Evolutionary conservation across 805 yeast genomes (phyloP).

Genomic region (Naumovozyma dairenensis): DNA sequence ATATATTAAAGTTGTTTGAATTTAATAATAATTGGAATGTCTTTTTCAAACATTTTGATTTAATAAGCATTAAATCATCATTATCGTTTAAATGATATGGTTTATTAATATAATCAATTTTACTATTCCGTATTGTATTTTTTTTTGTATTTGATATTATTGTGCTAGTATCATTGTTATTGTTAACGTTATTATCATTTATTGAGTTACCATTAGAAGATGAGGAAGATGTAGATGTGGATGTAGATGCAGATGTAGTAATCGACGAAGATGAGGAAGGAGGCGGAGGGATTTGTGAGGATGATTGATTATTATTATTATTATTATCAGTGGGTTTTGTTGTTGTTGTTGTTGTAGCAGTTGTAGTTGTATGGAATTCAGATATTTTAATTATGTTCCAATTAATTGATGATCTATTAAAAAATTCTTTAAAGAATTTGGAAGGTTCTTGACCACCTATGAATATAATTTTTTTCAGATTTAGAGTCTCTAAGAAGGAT

Average conservation of each 20-base stretch:
- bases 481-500: slow-evolving; percentile 68
- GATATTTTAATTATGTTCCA: slow-evolving; percentile 32
- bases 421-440: slow-evolving; percentile 54
- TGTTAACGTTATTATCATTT: slow-evolving; percentile 1
- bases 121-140: not conserved
- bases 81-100: slow-evolving; percentile 25
- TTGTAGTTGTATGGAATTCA: too few species aligned
- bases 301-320: not conserved
- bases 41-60: slow-evolving; percentile 51
- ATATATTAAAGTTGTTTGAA: slow-evolving; percentile 49
- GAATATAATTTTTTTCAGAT: slow-evolving; percentile 56
- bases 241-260: slow-evolving; percentile 5
- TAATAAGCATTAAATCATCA: slow-evolving; percentile 71
- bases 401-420: slow-evolving; percentile 46
- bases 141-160: not conserved
- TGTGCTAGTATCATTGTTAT: not conserved
- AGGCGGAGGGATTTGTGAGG: not conserved
- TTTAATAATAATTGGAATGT: slow-evolving; percentile 61
- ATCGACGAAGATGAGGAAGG: slow-evolving; percentile 1
- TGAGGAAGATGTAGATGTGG: not conserved
- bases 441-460: slow-evolving; percentile 84
- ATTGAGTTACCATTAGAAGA: not conserved
- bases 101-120: not conserved
- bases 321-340: slow-evolving; percentile 4
- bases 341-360: slow-evolving; percentile 11